Conservation (phyloP, 179 eudicot species). For the Nepenthes alata region DNA sequence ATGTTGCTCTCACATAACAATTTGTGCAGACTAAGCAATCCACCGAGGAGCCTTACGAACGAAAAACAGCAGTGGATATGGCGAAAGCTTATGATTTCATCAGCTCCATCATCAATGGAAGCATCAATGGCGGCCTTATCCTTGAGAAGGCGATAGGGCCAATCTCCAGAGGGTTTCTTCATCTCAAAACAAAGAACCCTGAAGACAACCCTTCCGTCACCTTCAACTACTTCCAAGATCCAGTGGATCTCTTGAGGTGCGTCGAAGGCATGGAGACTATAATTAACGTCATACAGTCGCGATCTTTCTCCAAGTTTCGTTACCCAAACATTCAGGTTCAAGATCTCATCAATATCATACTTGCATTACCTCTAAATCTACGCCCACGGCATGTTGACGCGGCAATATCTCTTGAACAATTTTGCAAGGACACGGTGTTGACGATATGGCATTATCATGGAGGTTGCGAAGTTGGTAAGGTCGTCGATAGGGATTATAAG, state of each 20-base stretch:
- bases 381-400: slow-evolving; percentile 34
- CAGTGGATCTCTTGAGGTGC: slow-evolving; percentile 51
- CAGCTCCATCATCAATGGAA: slow-evolving; percentile 14
- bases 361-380: slow-evolving; percentile 35
- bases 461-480: slow-evolving; percentile 67
- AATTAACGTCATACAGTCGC: slow-evolving; percentile 35
- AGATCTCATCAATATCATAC: slow-evolving; percentile 26
- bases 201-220: slow-evolving; percentile 56
- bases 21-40: slow-evolving; percentile 9
- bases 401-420: slow-evolving; percentile 40
- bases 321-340: slow-evolving; percentile 26
- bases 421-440: slow-evolving; percentile 65
- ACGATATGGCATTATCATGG: slow-evolving; percentile 95
- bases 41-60: slow-evolving; percentile 4
- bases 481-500: slow-evolving; percentile 59
- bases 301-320: slow-evolving; percentile 36
- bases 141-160: slow-evolving; percentile 57
- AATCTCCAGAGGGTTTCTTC: slow-evolving; percentile 41
- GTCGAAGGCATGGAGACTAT: slow-evolving; percentile 57
- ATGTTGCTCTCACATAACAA: neutral
- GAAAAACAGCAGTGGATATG: slow-evolving; percentile 15
- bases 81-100: slow-evolving; percentile 14
- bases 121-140: slow-evolving; percentile 31
- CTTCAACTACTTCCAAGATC: slow-evolving; percentile 69
- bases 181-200: slow-evolving; percentile 32